Evolutionary conservation across 1,284 basidiomycete species (phyloP), one percentile per base, ranked within the genome.

Genomic region (Laetiporus sulphureus): DNA sequence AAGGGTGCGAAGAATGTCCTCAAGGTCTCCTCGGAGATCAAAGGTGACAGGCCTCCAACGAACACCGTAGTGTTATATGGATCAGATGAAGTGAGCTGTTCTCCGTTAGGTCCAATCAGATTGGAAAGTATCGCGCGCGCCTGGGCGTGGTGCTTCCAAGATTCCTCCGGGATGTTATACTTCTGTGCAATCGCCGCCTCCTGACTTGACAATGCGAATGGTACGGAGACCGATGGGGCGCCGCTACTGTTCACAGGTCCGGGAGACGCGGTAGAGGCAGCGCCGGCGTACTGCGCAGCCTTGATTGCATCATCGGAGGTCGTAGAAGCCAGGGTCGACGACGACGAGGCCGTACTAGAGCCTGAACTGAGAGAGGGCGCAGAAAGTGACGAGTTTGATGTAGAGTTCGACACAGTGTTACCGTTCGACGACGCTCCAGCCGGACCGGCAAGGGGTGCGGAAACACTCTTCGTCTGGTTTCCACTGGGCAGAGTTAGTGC

Each of bases 11-110:
- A 94, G 64, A 93, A 91, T 2, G 84, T 89, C 58, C 85, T 72
- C 52, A 94, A 64, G 2, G 89, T 91, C 38, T 92, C 91, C 61
- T 93, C 91, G 22, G 83, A 82, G 36, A 94, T 91, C 47, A 91
- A 64, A 18, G 87, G 86, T 5, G 85, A 88, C 40, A 94, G 59
- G 0, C 91, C 91, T 25, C 91, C 91, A 20, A 94, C 91, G 52
- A 94, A 94, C 2, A 93, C 90, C 4, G 91, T 94, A 12, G 90
- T 92, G 55, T 94, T 94, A 59, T 91, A 90, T 7, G 89, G 90
- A 55, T 93, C 91, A 7, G 83, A 84, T 21, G 83, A 82, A 40
- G 86, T 86, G 47, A 90, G 70, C 54, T 87, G 86, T 60, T 88
- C 87, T 33, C 84, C 87, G 50, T 88, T 87, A 0, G 84, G 86